Base-by-base conservation (phyloP, 2,329 filamentous ascomycete genomes). In the Fusarium tricinctum region DNA sequence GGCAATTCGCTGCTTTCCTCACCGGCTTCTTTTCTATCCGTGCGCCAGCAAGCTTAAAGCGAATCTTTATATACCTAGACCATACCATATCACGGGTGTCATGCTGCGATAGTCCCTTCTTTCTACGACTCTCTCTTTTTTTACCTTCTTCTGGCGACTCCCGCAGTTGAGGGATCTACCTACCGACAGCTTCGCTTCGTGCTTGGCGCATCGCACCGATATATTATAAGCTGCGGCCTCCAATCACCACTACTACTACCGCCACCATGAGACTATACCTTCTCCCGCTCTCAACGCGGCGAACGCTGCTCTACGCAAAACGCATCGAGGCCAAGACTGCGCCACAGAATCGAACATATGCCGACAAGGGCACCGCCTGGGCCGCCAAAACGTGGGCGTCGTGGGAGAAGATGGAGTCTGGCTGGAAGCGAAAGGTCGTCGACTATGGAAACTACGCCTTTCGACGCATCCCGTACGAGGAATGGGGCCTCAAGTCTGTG, bases 401-500 rank as follows among this genome's bases (percentile, higher is more conserved):
- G 60, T 98, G 95, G 94, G 96, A 98, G 80, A 89, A 91, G 78
- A 91, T 91, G 70, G 89, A 94, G 19, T 85, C 84, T 44, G 92
- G 92, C 54, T 98, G 96, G 96, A 93, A 97, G 83, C 93, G 91
- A 76, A 89, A 89, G 72, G 85, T 97, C 20, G 95, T 96, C 52
- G 85, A 87, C 61, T 97, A 95, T 79, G 96, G 96, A 57, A 97
- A 99, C 81, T 84, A 89, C 48, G 89, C 93, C 17, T 88, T 99
- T 64, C 90, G 92, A 73, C 89, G 93, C 66, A 97, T 99, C 74
- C 92, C 96, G 4, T 97, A 92, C 78, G 92, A 98, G 81, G 96
- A 99, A 90, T 99, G 96, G 96, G 94, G 93, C 1, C 85, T 99
- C 71, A 98, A 98, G 82, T 97, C 93, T 35, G 90, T 99, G 52